Evolutionary conservation across 148 eudicot genomes (phyloP).

Genomic region (Salicornia ramosissima): DNA sequence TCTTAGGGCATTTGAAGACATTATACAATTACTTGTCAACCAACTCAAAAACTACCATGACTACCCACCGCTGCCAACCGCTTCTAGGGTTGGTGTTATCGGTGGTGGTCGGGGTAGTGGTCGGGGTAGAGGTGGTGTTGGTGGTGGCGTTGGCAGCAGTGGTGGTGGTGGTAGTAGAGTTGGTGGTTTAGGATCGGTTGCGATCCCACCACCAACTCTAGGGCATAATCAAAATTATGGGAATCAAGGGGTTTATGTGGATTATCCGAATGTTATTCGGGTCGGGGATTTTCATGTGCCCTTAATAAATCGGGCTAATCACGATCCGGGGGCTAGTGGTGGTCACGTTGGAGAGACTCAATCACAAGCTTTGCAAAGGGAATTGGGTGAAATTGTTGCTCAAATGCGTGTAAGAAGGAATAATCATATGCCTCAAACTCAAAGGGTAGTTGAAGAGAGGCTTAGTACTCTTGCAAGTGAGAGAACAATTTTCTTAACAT

Average conservation of each 20-base stretch:
- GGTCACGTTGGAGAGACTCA: neutral
- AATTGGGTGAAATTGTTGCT: neutral
- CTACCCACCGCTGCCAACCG: neutral
- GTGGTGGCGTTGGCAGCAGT: neutral
- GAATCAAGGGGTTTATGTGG: neutral
- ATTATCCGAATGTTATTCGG: slow-evolving; percentile 1
- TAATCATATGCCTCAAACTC: neutral
- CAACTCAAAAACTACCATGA: neutral
- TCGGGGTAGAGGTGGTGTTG: neutral
- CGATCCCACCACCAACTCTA: neutral
- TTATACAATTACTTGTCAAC: slow-evolving; percentile 9
- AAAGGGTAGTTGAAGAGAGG: neutral
- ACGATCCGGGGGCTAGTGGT: too few relatives aligned
- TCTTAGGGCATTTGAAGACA: slow-evolving; percentile 32
- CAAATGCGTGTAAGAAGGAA: neutral
- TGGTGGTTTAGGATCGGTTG: too few relatives aligned
- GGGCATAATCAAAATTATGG: neutral
- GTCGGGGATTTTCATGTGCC: slow-evolving; percentile 18
- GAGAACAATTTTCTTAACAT: slow-evolving; percentile 38
- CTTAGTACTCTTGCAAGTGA: slow-evolving; percentile 16
- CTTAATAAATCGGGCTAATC: neutral
- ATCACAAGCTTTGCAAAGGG: slow-evolving; percentile 7
- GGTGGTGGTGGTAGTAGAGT: neutral
- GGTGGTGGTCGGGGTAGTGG: neutral
- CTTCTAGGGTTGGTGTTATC: neutral